A percentile compares a stretch with the other conserved stretches of the same genome.
Evolutionary conservation across 805 yeast species (phyloP).

Genomic region (Candida khao-thaluensis): DNA sequence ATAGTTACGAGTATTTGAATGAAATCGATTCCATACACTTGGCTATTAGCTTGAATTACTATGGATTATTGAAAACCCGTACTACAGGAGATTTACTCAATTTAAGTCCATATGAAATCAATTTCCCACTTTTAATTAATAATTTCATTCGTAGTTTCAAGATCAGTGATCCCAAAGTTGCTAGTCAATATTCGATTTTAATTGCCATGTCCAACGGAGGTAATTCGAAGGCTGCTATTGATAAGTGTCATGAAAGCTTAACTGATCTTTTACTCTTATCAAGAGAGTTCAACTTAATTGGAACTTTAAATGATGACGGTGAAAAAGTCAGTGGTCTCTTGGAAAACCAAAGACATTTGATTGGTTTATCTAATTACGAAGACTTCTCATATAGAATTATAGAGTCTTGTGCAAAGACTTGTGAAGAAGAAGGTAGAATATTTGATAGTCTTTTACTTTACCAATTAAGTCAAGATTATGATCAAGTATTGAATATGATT

Average conservation of each 20-base stretch:
- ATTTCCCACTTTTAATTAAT: conserved; percentile 68
- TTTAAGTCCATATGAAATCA: conserved; percentile 32
- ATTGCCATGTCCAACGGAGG: conserved; percentile 53
- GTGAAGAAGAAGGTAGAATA: conserved; percentile 88
- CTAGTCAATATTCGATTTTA: conserved; percentile 82
- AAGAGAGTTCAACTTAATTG: conserved; percentile 77
- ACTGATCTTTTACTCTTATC: conserved; percentile 84
- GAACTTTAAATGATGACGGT: conserved; percentile 79
- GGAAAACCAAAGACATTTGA: conserved; percentile 69
- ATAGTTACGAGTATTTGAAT: conserved; percentile 54
- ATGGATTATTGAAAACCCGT: conserved; percentile 53
- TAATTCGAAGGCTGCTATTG: conserved; percentile 42
- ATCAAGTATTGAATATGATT: conserved; percentile 71
- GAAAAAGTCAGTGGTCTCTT: conserved; percentile 77
- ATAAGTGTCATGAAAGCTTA: conserved; percentile 71
- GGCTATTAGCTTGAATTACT: conserved; percentile 75
- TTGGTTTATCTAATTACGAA: conserved; percentile 56
- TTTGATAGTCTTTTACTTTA: conserved; percentile 83
- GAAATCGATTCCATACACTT: conserved; percentile 89
- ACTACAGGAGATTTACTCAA: conserved; percentile 25
- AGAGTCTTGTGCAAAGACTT: conserved; percentile 79
- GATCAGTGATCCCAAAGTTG: conserved; percentile 82
- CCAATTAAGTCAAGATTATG: conserved; percentile 85
- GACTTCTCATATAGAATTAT: conserved; percentile 70
- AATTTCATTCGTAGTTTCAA: conserved; percentile 81